Evolutionary conservation across 2,329 filamentous ascomycete genomes (phyloP).

Genomic region (Talaromyces marneffei): DNA sequence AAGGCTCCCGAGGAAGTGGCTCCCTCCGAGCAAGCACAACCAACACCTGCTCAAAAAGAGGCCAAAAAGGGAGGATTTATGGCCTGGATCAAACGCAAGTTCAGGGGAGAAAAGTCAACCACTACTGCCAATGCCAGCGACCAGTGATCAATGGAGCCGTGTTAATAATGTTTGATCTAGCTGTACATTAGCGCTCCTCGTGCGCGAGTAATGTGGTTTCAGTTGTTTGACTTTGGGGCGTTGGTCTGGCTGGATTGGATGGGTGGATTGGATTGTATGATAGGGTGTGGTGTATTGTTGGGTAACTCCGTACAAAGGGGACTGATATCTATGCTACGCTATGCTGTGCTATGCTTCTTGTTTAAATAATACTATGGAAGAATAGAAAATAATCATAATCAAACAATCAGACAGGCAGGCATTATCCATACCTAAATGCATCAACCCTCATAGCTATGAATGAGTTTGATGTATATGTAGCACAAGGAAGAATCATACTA

Average conservation of each 20-base stretch:
- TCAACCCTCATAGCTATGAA: too few relatives aligned
- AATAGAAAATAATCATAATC: neutral
- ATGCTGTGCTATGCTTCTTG: too few relatives aligned
- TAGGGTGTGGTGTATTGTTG: neutral
- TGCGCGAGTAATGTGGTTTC: neutral
- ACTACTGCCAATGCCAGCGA: neutral
- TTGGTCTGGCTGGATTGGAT: too few relatives aligned
- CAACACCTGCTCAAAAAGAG: conserved; percentile 1
- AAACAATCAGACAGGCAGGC: neutral
- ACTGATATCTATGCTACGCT: neutral
- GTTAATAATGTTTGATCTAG: neutral
- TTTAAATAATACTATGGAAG: neutral
- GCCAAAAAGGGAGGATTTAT: conserved; percentile 15
- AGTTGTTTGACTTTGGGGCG: neutral
- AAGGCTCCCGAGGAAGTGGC: neutral
- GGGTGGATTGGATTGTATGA: neutral
- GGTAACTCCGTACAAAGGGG: neutral
- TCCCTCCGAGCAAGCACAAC: neutral
- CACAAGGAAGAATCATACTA: too few relatives aligned
- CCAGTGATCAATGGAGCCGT: neutral
- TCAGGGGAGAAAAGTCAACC: conserved; percentile 14
- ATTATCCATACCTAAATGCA: too few relatives aligned
- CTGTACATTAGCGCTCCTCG: neutral
- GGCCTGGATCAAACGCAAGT: conserved; percentile 16
- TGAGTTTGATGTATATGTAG: too few relatives aligned